These are phyloP conservation scores for Dissophora globulifera DNA, from an alignment of 192 early-diverging fungal genomes.

Conservation along the genomic window DNA sequence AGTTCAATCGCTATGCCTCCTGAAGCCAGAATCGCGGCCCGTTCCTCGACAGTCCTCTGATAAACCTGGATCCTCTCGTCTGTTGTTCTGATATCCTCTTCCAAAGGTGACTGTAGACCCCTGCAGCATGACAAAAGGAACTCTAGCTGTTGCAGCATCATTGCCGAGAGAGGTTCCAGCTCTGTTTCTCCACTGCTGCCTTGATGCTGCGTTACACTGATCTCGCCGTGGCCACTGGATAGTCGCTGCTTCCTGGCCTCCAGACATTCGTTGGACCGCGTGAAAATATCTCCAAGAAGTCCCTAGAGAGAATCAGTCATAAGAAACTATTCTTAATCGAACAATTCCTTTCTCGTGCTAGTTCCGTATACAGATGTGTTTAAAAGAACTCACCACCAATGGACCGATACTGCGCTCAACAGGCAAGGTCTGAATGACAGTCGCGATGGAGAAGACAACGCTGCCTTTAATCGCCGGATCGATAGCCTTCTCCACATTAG, in stretches of 20 bases:
- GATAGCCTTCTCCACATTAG: constrained; percentile 59
- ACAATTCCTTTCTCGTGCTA: no score
- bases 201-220: constrained; percentile 3
- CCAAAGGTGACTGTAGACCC: constrained; percentile 63
- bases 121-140: constrained; percentile 62
- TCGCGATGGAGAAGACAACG: constrained; percentile 47
- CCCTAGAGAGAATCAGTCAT: no score
- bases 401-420: constrained; percentile 35
- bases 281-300: constrained; percentile 43
- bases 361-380: no score
- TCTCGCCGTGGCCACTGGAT: constrained; percentile 6
- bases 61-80: constrained; percentile 37
- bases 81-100: constrained; percentile 52
- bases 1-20: constrained; percentile 47
- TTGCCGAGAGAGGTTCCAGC: constrained; percentile 29
- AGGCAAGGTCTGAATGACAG: constrained; percentile 46
- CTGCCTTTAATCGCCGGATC: constrained; percentile 50
- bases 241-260: constrained; percentile 24
- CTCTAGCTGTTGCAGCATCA: constrained; percentile 56
- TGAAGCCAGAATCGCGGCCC: neutral
- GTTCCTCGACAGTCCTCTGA: constrained; percentile 19
- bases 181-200: constrained; percentile 18
- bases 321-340: no score
- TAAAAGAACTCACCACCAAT: constrained; percentile 34
- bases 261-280: constrained; percentile 39